These are phyloP conservation scores for Dalbergia oliveri DNA, from an alignment of 306 rosid genomes.

Conservation along the genomic window DNA sequence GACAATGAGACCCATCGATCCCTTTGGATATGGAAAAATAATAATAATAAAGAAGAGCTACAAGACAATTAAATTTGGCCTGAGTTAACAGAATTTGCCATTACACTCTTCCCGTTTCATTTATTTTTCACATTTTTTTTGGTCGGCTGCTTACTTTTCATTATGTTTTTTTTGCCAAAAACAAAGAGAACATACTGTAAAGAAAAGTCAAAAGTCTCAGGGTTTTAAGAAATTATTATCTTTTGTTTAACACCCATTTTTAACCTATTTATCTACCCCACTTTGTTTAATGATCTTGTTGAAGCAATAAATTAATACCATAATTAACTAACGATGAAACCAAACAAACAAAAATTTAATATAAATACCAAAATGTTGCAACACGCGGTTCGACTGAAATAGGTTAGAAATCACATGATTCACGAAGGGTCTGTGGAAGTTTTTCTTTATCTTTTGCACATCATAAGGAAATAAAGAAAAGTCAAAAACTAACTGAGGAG, in stretches of 20 bases:
- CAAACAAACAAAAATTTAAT: too few relatives aligned
- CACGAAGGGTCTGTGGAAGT: neutral
- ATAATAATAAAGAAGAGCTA: neutral
- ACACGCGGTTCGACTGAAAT: neutral
- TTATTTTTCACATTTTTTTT: neutral
- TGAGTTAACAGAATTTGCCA: too few relatives aligned
- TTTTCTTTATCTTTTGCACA: too few relatives aligned
- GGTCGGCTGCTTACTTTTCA: neutral
- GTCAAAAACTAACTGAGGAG: neutral
- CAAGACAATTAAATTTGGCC: neutral
- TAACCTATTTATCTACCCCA: too few relatives aligned
- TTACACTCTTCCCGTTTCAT: too few relatives aligned
- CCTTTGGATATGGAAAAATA: neutral
- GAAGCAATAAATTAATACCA: too few relatives aligned
- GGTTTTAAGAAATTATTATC: too few relatives aligned
- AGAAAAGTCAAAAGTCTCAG: neutral
- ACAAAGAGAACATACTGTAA: too few relatives aligned
- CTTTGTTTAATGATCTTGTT: neutral
- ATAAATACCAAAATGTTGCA: too few relatives aligned
- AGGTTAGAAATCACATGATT: neutral
- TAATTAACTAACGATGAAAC: too few relatives aligned
- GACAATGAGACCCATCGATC: neutral
- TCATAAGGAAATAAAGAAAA: neutral
- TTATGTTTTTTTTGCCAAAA: too few relatives aligned
- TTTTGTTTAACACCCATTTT: too few relatives aligned